These are phyloP conservation scores for Perkinsus chesapeaki DNA, from an alignment of 169 alveolate genomes.

Conservation along the genomic window DNA sequence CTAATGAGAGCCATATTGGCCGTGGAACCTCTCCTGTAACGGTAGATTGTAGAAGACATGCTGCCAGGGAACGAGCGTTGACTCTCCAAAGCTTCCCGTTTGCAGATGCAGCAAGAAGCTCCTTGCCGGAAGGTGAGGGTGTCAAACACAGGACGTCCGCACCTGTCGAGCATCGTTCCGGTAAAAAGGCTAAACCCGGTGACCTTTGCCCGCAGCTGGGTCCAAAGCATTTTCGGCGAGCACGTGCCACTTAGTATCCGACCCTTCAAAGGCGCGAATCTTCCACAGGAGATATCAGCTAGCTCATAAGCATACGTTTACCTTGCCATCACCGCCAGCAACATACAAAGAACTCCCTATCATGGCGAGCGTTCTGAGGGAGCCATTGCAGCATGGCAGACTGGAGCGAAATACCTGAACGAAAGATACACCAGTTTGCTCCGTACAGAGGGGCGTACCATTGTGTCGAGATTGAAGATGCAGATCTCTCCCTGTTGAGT, in stretches of 20 bases:
- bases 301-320: constrained; percentile 17
- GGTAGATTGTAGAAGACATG: neutral
- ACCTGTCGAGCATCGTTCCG: neutral
- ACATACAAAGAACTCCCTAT: constrained; percentile 45
- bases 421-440: neutral
- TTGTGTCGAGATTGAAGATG: constrained; percentile 44
- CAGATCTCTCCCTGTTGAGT: constrained; percentile 58
- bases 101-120: constrained; percentile 18
- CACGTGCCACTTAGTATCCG: constrained; percentile 46
- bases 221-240: constrained; percentile 40
- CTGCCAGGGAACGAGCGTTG: neutral
- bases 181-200: neutral
- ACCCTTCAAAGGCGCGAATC: constrained; percentile 38
- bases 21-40: neutral
- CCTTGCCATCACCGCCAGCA: constrained; percentile 73
- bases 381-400: constrained; percentile 57
- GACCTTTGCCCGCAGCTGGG: neutral
- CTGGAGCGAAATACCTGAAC: constrained; percentile 52
- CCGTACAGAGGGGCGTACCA: neutral
- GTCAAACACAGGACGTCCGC: neutral
- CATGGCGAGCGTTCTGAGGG: constrained; percentile 28
- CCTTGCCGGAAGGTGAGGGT: constrained; percentile 48
- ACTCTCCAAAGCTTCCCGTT: neutral
- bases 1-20: neutral
- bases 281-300: neutral